Base-by-base conservation (phyloP, 2,329 filamentous ascomycete species). In the Botrytis deweyae region DNA sequence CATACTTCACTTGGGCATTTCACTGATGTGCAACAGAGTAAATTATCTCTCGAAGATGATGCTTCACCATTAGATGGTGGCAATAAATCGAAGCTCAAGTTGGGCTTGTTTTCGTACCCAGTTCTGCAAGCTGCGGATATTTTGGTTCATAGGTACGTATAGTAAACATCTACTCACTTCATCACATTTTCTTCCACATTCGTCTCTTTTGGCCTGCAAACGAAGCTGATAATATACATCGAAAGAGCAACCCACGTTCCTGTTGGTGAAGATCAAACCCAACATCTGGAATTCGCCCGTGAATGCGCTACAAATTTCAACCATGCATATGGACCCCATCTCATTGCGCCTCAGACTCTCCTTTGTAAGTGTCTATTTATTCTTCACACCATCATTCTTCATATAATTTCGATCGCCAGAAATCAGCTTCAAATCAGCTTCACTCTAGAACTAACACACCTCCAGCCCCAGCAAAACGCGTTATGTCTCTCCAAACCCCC, bases 91-190 rank as follows among this genome's bases (percentile, higher is more conserved):
- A 86, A 87, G 69, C 87, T 97, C 75, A 97, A 96, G 82, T 88
- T 98, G 7, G 95, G 96, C 25, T 87, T 99, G 6, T 97, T 98
- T 81, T 97, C 95, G 12, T 99, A 99, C 81, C 96, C 96, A 2
- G 94, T 99, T 55, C 88, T 99, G 1, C 95, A 98, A 83, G 95
- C 96, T 33, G 96, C 96, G 62, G 96, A 99, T 83, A 93, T 99
- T 66, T 87, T 98, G 55, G 88, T 98, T 12, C 95, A 98, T 81
- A 86, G 91, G 89, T 92, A 82, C 72, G 80, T 74, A 44, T 61
- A 71, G 29, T 40, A 65, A 62, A 10, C 4, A 44, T 38, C 36
- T 66, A 22, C 70, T 58, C 44, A 18, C 29, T 61, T 42, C 0
- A n/a, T 65, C 9, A 25, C 14, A 14, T 40, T 12, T 44, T 49